phyloP scores from a whole-genome alignment of 2,329 filamentous ascomycete species.

The Ceratocystis ficicola region DNA sequence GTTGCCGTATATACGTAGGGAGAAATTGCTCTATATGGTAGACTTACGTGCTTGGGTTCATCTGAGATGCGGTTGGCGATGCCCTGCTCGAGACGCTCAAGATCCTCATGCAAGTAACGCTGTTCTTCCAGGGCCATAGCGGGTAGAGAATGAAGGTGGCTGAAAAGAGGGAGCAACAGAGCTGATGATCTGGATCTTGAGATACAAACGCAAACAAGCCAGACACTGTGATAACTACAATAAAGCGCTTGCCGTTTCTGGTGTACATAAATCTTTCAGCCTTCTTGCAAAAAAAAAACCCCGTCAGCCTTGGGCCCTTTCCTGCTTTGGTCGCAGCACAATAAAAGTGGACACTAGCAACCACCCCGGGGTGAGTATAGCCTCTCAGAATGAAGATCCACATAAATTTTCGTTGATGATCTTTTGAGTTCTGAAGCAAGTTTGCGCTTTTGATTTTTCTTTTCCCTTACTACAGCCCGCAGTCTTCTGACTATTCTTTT shows the following conservation, averaged over 20 bases:
- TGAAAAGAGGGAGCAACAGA: neutral
- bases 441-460: neutral
- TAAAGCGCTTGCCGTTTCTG: neutral
- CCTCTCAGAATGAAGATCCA: neutral
- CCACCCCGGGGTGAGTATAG: constrained; percentile 9
- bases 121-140: constrained; percentile 82
- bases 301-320: constrained; percentile 18
- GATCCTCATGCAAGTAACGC: constrained; percentile 85
- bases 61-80: constrained; percentile 80
- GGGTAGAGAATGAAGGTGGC: constrained; percentile 1
- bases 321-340: neutral
- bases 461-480: neutral
- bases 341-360: neutral
- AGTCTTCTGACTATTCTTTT: neutral
- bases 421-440: neutral
- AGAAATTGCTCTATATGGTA: neutral
- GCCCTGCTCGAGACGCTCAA: constrained; percentile 89
- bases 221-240: neutral
- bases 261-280: constrained; percentile 14
- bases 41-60: constrained; percentile 71
- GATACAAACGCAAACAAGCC: neutral
- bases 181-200: neutral
- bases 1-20: neutral
- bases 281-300: constrained; percentile 13
- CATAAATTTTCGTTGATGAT: constrained; percentile 7